Percentiles rank a stretch among this genome's conserved stretches.
These are phyloP conservation scores for Aspergillus alliaceus DNA, from an alignment of 2,329 filamentous ascomycete species.

Conservation along the genomic window DNA sequence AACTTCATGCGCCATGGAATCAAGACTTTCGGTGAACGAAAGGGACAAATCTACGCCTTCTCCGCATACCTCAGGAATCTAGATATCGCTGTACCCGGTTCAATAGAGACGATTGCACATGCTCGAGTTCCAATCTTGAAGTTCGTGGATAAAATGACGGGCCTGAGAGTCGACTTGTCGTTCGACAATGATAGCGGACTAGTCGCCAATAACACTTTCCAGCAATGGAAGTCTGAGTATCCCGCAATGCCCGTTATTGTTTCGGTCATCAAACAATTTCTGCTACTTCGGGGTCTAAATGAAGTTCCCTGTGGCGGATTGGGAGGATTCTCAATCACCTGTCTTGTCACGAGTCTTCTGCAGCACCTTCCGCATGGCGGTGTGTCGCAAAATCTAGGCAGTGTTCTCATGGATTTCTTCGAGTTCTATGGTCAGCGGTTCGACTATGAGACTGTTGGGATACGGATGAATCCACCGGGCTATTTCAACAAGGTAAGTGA, in stretches of 20 bases:
- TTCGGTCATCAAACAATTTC: constrained; percentile 85
- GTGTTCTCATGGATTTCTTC: constrained; percentile 83
- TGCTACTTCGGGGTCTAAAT: constrained; percentile 85
- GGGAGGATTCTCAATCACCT: constrained; percentile 91
- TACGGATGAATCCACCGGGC: constrained; percentile 71
- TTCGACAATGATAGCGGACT: constrained; percentile 90
- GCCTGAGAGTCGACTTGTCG: constrained; percentile 84
- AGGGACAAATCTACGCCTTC: constrained; percentile 61
- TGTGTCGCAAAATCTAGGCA: constrained; percentile 69
- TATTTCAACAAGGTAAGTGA: constrained; percentile 71
- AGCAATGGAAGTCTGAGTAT: constrained; percentile 73
- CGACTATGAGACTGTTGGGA: constrained; percentile 67
- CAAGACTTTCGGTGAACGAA: constrained; percentile 51
- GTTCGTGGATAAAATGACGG: constrained; percentile 75
- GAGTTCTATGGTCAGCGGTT: constrained; percentile 86
- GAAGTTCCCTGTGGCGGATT: constrained; percentile 90
- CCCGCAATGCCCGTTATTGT: constrained; percentile 86
- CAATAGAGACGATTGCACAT: constrained; percentile 66
- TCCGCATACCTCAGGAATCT: constrained; percentile 57
- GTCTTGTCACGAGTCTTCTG: constrained; percentile 84
- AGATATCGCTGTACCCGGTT: constrained; percentile 57
- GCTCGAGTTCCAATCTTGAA: constrained; percentile 93
- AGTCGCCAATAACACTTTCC: constrained; percentile 75
- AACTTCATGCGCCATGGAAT: constrained; percentile 58
- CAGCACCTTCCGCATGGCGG: constrained; percentile 75